Conservation (phyloP, 352 stramenopile genomes). For the Peronospora tabacina region DNA sequence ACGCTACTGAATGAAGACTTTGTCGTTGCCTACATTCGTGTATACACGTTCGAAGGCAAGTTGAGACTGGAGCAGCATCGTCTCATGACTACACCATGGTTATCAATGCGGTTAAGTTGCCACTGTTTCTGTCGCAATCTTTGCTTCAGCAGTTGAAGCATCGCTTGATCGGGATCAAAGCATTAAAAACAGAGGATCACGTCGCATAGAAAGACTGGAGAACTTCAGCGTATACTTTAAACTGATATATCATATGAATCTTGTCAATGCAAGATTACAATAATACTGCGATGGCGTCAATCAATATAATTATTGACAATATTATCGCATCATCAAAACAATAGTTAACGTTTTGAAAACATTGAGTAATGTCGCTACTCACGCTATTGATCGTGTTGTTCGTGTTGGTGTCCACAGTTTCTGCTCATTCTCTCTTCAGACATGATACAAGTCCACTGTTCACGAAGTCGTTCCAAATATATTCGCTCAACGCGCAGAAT, state of each 20-base stretch:
- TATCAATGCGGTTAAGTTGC: conserved; percentile 21
- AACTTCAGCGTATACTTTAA: no score
- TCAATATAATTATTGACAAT: no score
- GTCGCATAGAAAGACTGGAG: conserved; percentile 17
- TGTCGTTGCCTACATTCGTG: conserved; percentile 41
- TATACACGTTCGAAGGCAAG: conserved; percentile 32
- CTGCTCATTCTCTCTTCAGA: conserved; percentile 22
- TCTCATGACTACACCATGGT: conserved; percentile 6
- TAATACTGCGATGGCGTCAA: no score
- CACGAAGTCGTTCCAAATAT: conserved; percentile 58
- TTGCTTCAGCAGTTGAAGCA: conserved; percentile 18
- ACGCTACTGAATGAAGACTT: conserved; percentile 33
- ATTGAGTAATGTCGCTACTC: not conserved
- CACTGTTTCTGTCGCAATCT: not conserved
- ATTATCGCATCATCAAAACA: no score
- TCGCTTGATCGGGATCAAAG: conserved; percentile 16
- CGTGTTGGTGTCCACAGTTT: conserved; percentile 7
- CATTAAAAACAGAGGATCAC: conserved; percentile 15
- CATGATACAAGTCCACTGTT: conserved; percentile 57
- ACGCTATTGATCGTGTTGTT: not conserved
- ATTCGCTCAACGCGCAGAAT: conserved; percentile 26
- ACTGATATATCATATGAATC: no score
- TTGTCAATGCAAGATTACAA: no score
- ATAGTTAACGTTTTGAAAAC: no score
- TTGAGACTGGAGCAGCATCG: conserved; percentile 25